Base-by-base conservation (phyloP, 352 stramenopile species). In the Discostella stelligera region DNA sequence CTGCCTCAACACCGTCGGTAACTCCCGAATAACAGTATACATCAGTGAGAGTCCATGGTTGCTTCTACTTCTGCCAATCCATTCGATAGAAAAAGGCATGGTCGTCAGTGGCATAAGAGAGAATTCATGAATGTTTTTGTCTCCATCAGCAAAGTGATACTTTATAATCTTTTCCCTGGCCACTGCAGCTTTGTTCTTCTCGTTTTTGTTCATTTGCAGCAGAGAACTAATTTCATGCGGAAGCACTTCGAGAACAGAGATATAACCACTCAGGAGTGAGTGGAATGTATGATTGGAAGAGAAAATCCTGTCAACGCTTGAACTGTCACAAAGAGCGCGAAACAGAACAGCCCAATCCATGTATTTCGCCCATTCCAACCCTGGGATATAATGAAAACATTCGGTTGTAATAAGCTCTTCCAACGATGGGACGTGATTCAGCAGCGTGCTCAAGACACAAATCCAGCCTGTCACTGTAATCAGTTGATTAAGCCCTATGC, bases 401-500 rank as follows among this genome's bases (percentile, higher is more conserved):
- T n/a, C n/a, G n/a, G n/a, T n/a, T n/a, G n/a, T n/a, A n/a, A n/a
- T n/a, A n/a, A 63, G 55, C 37, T 63, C 21, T 16, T 41, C 55
- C 21, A 63, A 63, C 41, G 27, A 63, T 2, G 27, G 27, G 2
- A 32, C 27, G 5, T 6, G 5, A 5, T 32, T 32, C 27, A 32
- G 27, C 27, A 32, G 27, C 2, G 2, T 32, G 27, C 5, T 6
- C 2, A 32, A 32, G 37, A 18, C 7, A 23, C 0, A 44, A 25
- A 41, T 63, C 55, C 55, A 63, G 0, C 55, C 55, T 48, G 7
- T 21, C 3, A 6, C 9, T 13, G 21, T 14, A 5, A 21, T 63
- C 27, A 21, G 7, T 0, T n/a, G 1, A 37, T 81, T 77, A 46
- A 59, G 44, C 21, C 25, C 25, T 3, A 81, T 48, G 25, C 77